Evolutionary conservation across 2,329 filamentous ascomycete species (phyloP).

Genomic region (Lasiodiplodia citricola): DNA sequence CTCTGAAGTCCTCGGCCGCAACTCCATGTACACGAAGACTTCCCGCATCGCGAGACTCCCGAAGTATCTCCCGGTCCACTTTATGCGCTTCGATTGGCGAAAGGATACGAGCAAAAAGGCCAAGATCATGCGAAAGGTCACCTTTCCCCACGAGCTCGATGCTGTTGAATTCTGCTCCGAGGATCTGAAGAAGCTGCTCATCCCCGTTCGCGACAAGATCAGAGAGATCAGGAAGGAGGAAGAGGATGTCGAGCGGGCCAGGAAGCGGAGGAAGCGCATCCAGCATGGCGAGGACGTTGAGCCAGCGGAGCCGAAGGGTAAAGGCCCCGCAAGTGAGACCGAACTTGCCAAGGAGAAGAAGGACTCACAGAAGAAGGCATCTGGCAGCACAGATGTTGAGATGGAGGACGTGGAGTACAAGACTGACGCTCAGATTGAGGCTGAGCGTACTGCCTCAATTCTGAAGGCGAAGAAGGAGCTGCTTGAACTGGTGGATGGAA

Average conservation of each 20-base stretch:
- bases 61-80: slow-evolving; percentile 95
- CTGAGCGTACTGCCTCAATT: slow-evolving; percentile 77
- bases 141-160: slow-evolving; percentile 92
- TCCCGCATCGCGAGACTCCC: slow-evolving; percentile 89
- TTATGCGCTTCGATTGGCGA: slow-evolving; percentile 98
- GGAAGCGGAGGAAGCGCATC: slow-evolving; percentile 85
- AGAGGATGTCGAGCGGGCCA: slow-evolving; percentile 86
- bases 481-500: slow-evolving; percentile 74
- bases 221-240: slow-evolving; percentile 95
- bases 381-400: slow-evolving; percentile 69
- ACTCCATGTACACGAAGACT: slow-evolving; percentile 86
- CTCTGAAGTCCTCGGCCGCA: slow-evolving; percentile 75
- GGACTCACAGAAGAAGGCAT: slow-evolving; percentile 50
- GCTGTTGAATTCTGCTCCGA: slow-evolving; percentile 95
- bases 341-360: slow-evolving; percentile 52
- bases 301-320: slow-evolving; percentile 54
- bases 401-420: slow-evolving; percentile 81
- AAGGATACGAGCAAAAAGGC: slow-evolving; percentile 95
- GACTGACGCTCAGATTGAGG: slow-evolving; percentile 91
- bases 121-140: slow-evolving; percentile 99
- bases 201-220: slow-evolving; percentile 95
- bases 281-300: slow-evolving; percentile 55
- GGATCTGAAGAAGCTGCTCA: slow-evolving; percentile 77
- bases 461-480: slow-evolving; percentile 87
- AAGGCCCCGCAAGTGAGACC: slow-evolving; percentile 46